Percentiles rank a stretch among this genome's conserved stretches.
phyloP scores from a whole-genome alignment of 768 basidiomycete genomes.

The Auricularia sp. region DNA sequence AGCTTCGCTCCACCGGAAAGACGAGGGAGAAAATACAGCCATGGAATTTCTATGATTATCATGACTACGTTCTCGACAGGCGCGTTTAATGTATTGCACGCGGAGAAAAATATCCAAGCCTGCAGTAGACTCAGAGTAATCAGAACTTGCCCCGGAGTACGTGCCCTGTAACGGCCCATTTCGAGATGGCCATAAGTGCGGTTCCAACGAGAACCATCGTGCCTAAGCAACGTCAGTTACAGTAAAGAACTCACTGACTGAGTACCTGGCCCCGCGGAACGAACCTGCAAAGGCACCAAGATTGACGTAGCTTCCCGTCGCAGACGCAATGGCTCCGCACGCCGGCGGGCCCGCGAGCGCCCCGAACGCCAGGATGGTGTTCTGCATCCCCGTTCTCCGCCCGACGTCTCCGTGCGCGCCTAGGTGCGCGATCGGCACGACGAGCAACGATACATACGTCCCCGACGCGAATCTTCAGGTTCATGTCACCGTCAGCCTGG shows the following conservation, averaged over 20 bases:
- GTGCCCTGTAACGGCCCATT: neutral
- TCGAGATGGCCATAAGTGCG: neutral
- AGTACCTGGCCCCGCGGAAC: conserved; percentile 11
- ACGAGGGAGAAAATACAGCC: too few species aligned
- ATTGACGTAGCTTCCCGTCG: conserved; percentile 41
- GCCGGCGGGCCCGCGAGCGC: conserved; percentile 64
- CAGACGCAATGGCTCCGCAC: conserved; percentile 53
- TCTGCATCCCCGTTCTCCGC: conserved; percentile 52
- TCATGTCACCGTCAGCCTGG: neutral
- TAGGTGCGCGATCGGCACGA: conserved; percentile 50
- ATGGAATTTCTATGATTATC: too few species aligned
- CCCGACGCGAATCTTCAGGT: conserved; percentile 47
- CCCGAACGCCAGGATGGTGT: conserved; percentile 51
- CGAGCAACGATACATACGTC: conserved; percentile 46
- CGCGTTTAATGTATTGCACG: too few species aligned
- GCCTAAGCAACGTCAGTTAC: neutral
- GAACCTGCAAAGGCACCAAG: conserved; percentile 49
- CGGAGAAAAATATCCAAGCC: too few species aligned
- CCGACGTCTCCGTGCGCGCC: conserved; percentile 55
- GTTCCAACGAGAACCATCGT: neutral
- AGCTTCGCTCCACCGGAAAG: too few species aligned
- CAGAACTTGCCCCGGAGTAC: neutral
- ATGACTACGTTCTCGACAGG: too few species aligned
- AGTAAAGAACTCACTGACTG: neutral
- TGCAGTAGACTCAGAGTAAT: too few species aligned